Evolutionary conservation across 805 yeast genomes (phyloP), one percentile per base, ranked within the genome.

Genomic region (Candida mattraensis): DNA sequence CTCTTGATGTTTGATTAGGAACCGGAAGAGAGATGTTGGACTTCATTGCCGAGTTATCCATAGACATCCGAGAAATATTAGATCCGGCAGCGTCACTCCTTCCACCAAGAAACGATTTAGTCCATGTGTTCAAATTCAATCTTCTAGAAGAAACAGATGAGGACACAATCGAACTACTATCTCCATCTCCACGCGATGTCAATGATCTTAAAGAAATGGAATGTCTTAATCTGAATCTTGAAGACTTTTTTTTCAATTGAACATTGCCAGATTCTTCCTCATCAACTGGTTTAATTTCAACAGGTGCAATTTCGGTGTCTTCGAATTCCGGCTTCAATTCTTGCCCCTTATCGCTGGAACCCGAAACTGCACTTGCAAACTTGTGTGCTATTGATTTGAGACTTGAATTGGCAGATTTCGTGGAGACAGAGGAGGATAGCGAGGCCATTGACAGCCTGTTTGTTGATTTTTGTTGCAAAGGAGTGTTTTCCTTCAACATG

Each of bases 11-110:
- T 24, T 70, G 72, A 38, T 72, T 76, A 5, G 82, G 79, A 4
- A 72, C 66, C 1, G 86, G 87, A 37, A 76, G 56, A 4, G 85
- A 78, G 11, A 80, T 79, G 60, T 63, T 65, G 6, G 5, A 48
- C 14, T 13, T 52, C 35, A 14, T 37, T 22, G 32, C 21, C n/a
- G 35, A 18, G 23, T 11, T 30, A 18, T 30, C 29, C 35, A 19
- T 35, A 18, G 30, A 37, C n/a, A n/a, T n/a, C n/a, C n/a, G n/a
- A n/a, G n/a, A n/a, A n/a, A n/a, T n/a, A n/a, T n/a, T n/a, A n/a
- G n/a, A n/a, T n/a, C n/a, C n/a, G n/a, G n/a, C n/a, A n/a, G n/a
- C n/a, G n/a, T n/a, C n/a, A n/a, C n/a, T n/a, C 42, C 25, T 49
- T 36, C 15, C 61, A 40, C 36, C 58, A 29, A 36, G 31, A 28